Evolutionary conservation across 225 moss, liverwort and hornwort genomes (phyloP).

Genomic region (Lunularia cruciata): DNA sequence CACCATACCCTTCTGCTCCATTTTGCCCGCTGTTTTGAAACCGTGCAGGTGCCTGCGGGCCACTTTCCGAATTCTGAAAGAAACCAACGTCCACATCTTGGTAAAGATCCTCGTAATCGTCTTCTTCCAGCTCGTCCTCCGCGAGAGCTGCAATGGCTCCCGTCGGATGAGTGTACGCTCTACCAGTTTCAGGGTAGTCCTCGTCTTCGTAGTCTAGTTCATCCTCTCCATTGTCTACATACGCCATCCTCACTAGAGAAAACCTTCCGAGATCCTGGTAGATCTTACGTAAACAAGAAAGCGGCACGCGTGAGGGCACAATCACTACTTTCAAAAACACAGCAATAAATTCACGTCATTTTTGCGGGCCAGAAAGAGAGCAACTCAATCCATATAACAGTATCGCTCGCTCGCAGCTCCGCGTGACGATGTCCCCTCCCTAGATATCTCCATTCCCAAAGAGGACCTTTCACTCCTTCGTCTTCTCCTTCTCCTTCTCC

Average conservation of each 20-base stretch:
- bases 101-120: constrained; percentile 92
- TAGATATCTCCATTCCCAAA: not conserved
- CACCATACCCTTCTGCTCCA: constrained; percentile 46
- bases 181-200: constrained; percentile 52
- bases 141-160: constrained; percentile 60
- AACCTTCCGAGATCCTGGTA: constrained; percentile 9
- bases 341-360: constrained; percentile 7
- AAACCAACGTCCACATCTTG: constrained; percentile 82
- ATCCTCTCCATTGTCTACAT: constrained; percentile 78
- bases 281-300: not conserved
- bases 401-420: not conserved
- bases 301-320: not conserved
- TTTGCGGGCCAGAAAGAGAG: not conserved
- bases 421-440: not conserved
- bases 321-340: not conserved
- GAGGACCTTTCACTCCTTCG: not conserved
- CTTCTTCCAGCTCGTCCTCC: constrained; percentile 60
- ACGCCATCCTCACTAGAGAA: constrained; percentile 54
- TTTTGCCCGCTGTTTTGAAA: constrained; percentile 46
- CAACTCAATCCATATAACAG: not conserved
- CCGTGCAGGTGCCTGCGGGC: constrained; percentile 23
- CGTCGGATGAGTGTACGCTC: constrained; percentile 14
- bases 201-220: constrained; percentile 98
- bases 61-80: constrained; percentile 38
- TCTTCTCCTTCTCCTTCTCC: constrained; percentile 13